Conservation (phyloP, 1,284 basidiomycete species). For the Ceratobasidium sp. region DNA sequence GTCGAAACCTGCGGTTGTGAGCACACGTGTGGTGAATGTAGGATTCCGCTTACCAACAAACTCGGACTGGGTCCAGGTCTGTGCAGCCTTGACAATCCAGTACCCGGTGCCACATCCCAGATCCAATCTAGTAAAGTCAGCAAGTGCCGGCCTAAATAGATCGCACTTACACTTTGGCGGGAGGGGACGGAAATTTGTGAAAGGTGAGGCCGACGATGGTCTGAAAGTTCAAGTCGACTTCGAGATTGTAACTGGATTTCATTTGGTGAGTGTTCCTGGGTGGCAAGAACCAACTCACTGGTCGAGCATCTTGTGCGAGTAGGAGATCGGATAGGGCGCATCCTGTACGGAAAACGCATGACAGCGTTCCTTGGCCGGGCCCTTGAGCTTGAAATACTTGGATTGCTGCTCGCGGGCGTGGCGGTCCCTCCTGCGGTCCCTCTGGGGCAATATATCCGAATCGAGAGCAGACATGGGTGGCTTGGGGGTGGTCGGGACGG, state of each 20-base stretch:
- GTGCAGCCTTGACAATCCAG: constrained; percentile 41
- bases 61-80: constrained; percentile 40
- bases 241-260: constrained; percentile 32
- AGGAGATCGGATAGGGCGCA: constrained; percentile 42
- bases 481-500: constrained; percentile 1
- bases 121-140: constrained; percentile 40
- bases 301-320: constrained; percentile 38
- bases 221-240: constrained; percentile 25
- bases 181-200: constrained; percentile 38
- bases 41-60: constrained; percentile 41
- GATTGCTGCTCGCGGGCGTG: background rate
- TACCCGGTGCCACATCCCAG: constrained; percentile 43
- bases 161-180: constrained; percentile 41
- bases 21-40: constrained; percentile 10
- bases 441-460: background rate
- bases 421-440: constrained; percentile 6
- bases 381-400: constrained; percentile 28
- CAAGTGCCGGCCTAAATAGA: background rate
- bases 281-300: constrained; percentile 30
- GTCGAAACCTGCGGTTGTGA: constrained; percentile 41
- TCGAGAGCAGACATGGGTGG: background rate
- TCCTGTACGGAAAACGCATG: constrained; percentile 38
- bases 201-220: constrained; percentile 15
- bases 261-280: constrained; percentile 6
- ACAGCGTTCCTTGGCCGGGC: constrained; percentile 34